Evolutionary conservation across 1,284 basidiomycete species (phyloP), one percentile per base, ranked within the genome.

Genomic region (Golubevia pallescens): DNA sequence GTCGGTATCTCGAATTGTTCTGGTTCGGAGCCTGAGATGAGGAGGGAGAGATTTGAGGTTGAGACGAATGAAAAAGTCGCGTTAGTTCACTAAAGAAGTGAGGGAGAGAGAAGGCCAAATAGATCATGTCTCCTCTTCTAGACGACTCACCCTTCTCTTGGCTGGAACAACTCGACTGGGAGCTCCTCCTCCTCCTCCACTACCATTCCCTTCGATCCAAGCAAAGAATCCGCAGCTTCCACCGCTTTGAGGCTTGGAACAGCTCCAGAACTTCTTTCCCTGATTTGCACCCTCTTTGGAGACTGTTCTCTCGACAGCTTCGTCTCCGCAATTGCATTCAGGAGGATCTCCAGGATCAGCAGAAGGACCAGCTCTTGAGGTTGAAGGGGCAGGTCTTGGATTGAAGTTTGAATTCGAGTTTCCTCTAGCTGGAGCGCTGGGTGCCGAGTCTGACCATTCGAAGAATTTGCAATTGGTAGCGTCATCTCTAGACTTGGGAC

Each of bases 181-280:
- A 13, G 21, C 51, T 14, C 13, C 57, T 1, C 10, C 13, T 21
- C 20, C 6, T 14, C 57, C 62, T 13, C 16, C 57, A 4, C 48
- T 52, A 20, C 20, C 42, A 28, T 24, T 21, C 5, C 58, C 52
- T 53, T 72, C 75, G n/a, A 60, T 48, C 74, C 74, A 78, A 10
- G 70, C 69, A 62, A 78, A 78, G 59, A 75, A 77, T 56, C 71
- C 63, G 65, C 77, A 78, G 5, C 38, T 61, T 20, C 56, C 54
- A 4, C 72, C 73, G 32, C 62, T 59, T 60, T 66, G 69, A 8
- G 63, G 65, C 48, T 72, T 73, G 34, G 59, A 21, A 42, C 77
- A 78, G 1, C 55, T 48, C 21, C 55, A 71, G 61, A 78, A 78
- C 28, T 61, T 60, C 4, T 74, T 68, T 0, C 77, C 77, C 53